Conservation (phyloP, 768 basidiomycete genomes). For the Fomitopsis pulvina region DNA sequence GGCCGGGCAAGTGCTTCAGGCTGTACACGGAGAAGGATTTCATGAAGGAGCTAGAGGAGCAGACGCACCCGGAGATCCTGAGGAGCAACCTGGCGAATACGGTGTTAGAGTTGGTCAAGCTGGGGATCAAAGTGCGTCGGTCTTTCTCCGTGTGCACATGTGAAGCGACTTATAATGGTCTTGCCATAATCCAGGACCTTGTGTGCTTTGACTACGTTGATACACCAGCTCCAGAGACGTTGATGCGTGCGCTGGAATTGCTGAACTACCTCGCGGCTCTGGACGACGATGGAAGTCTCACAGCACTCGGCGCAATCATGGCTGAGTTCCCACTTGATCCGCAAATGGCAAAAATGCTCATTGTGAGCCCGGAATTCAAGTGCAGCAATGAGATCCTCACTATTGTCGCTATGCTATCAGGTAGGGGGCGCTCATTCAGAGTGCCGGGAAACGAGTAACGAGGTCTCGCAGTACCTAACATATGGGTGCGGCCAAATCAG, state of each 20-base stretch:
- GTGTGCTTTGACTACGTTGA: constrained; percentile 25
- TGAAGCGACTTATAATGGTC: background rate
- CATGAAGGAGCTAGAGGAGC: constrained; percentile 91
- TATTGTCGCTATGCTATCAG: constrained; percentile 94
- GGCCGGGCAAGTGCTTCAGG: constrained; percentile 96
- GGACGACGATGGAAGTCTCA: constrained; percentile 91
- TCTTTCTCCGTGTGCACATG: background rate
- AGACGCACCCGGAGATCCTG: constrained; percentile 95
- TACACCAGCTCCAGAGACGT: constrained; percentile 47
- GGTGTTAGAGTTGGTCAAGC: constrained; percentile 88
- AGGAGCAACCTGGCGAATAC: constrained; percentile 91
- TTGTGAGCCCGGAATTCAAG: constrained; percentile 89
- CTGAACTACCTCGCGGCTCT: constrained; percentile 89
- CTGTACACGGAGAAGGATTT: constrained; percentile 97
- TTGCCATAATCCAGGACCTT: constrained; percentile 19
- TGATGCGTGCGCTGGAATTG: constrained; percentile 94
- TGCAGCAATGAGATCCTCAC: constrained; percentile 96
- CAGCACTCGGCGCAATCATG: constrained; percentile 84
- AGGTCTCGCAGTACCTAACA: constrained; percentile 62
- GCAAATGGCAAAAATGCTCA: constrained; percentile 88
- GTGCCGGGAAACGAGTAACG: no score
- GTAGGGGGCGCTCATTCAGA: constrained; percentile 28
- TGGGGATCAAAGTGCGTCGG: constrained; percentile 75
- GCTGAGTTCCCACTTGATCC: constrained; percentile 99
- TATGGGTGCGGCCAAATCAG: constrained; percentile 87